Evolutionary conservation across 352 stramenopile genomes (phyloP), one percentile per base, ranked within the genome.

Genomic region (Blastocystis sp.): DNA sequence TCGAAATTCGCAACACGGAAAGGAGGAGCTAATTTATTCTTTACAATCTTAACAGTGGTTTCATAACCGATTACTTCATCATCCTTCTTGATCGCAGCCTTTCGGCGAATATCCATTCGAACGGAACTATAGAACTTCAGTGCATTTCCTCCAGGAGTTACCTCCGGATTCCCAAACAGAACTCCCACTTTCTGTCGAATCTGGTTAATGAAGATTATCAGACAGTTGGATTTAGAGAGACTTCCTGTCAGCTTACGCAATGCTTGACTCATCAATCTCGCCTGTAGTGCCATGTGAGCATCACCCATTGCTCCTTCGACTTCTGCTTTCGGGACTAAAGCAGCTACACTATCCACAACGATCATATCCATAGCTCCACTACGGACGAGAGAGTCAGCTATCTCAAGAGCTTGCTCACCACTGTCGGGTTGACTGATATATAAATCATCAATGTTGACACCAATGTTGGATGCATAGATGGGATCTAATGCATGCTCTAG

Each of bases 191-290:
- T 99, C 75, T 95, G 94, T 0, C 96, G 93, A 56, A 98, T 94
- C 90, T 99, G 96, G 92, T 98, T 98, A 35, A 98, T 91, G 88
- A 99, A 99, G 67, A 99, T 97, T 39, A 98, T 92, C 69, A 94
- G 96, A 89, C 94, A 97, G 88, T 97, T 95, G 88, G 93, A 97
- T 78, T 96, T 94, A 37, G 94, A 92, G 42, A 98, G 90, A 27
- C 94, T 97, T 0, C 94, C 93, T 12, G 95, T 98, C 85, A 99
- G 93, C 88, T 99, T 99, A 43, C 95, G 91, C 88, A 98, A 90
- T 14, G 95, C 96, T 90, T 96, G 96, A 88, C 93, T 97, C 95
- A 98, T 98, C 14, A 98, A 92, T 21, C 95, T 91, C 9, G 95
- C 95, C 89, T 99, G 95, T 24, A 98, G 88, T 63, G 95, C 96